Base-by-base conservation (phyloP, 805 yeast genomes). In the Ascoidea rubescens region DNA sequence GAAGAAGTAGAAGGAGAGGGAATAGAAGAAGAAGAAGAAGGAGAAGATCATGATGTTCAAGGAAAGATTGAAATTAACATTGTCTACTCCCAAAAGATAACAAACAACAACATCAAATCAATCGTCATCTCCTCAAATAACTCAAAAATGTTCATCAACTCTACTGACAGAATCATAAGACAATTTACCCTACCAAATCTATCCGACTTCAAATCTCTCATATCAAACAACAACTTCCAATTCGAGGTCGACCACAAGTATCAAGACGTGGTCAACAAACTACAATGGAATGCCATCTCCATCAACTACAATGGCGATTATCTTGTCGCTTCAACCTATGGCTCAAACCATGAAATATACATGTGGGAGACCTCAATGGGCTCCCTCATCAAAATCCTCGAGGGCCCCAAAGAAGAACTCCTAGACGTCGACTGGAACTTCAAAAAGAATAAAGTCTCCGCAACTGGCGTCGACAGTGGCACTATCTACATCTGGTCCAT, bases 321-420 rank as follows among this genome's bases (percentile, higher is more conserved):
- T 63, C 66, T 90, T n/a, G 81, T 87, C 51, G 97, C 96, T 0
- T 81, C 95, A 0, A 85, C 96, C 0, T 81, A 79, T 63, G 96
- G 95, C 10, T 82, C 90, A 5, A 67, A 69, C 1, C 96, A 89
- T 62, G 96, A 87, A 59, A 73, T 91, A 48, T 90, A 89, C 64
- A 76, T 91, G 53, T 90, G 97, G 97, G 97, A 91, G 62, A 86
- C 96, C 0, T 72, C 78, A 5, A 75, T 84, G 73, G 97, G 96
- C 0, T 80, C 95, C n/a, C 69, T 90, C 52, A 84, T 88, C 32
- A 84, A 91, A 66, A 91, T 89, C 49, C 69, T 88, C 42, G 96
- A 90, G 65, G 96, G 96, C 0, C 86, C 96, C 5, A 82, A 82
- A 57, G 96, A 90, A 59, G 96, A 90, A 61, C 70, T 90, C 55